These are phyloP conservation scores for Meredithiella fracta DNA, from an alignment of 2,329 filamentous ascomycete genomes.

Conservation along the genomic window DNA sequence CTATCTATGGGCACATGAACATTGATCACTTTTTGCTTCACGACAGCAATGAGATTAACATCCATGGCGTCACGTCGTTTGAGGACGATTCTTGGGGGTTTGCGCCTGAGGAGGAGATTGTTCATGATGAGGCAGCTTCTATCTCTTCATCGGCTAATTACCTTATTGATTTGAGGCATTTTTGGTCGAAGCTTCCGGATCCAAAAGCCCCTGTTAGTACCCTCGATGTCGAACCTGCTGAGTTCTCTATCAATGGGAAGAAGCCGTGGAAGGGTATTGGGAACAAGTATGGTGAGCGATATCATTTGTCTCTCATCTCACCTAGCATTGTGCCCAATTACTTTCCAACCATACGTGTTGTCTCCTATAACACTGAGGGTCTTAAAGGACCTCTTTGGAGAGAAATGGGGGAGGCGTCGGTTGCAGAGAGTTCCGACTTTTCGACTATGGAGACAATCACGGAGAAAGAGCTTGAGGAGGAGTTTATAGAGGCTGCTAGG, in stretches of 20 bases:
- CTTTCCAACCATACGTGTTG: slow-evolving; percentile 74
- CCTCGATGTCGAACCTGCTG: slow-evolving; percentile 10
- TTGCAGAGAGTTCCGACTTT: slow-evolving; percentile 18
- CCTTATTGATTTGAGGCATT: slow-evolving; percentile 55
- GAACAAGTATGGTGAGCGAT: slow-evolving; percentile 70
- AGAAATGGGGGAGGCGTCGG: slow-evolving; percentile 6
- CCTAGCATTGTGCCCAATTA: slow-evolving; percentile 88
- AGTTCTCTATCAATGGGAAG: slow-evolving; percentile 26
- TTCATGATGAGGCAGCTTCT: slow-evolving; percentile 20
- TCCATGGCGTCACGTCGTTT: slow-evolving; percentile 30
- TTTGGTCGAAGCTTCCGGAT: slow-evolving; percentile 59
- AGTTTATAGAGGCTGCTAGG: slow-evolving; percentile 18
- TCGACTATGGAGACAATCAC: slow-evolving; percentile 20
- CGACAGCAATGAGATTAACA: slow-evolving; percentile 54
- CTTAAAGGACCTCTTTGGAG: slow-evolving; percentile 40
- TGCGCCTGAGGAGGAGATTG: slow-evolving; percentile 17
- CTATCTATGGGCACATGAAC: slow-evolving; percentile 91
- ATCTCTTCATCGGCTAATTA: slow-evolving; percentile 45
- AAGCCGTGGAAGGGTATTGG: slow-evolving; percentile 46
- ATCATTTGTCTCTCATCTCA: slow-evolving; percentile 61
- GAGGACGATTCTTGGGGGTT: slow-evolving; percentile 17
- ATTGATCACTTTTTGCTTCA: slow-evolving; percentile 93
- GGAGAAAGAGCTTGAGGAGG: slow-evolving; percentile 11
- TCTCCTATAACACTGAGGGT: slow-evolving; percentile 82
- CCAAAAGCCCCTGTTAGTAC: slow-evolving; percentile 24